phyloP scores from a whole-genome alignment of 2,329 filamentous ascomycete genomes.

The Trichoderma asperellum region DNA sequence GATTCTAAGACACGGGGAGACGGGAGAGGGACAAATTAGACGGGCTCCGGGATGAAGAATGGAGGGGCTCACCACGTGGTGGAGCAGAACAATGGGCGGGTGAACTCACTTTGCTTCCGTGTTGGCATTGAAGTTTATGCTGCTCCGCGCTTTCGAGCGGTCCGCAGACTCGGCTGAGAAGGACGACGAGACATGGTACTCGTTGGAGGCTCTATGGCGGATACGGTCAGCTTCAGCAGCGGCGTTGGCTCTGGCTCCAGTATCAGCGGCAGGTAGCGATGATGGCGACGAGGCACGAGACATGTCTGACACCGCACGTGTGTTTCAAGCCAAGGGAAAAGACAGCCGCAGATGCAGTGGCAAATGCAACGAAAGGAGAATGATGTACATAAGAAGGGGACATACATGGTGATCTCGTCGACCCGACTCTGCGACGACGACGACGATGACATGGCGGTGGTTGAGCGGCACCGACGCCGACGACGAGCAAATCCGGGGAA shows the following conservation, averaged over 20 bases:
- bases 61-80: slow-evolving; percentile 28
- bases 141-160: slow-evolving; percentile 39
- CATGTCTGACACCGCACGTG: not conserved
- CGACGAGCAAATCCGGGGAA: slow-evolving; percentile 29
- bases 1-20: slow-evolving; percentile 38
- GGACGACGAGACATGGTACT: slow-evolving; percentile 39
- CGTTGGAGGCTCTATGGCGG: slow-evolving; percentile 34
- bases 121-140: slow-evolving; percentile 51
- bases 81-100: not conserved
- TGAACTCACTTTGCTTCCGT: slow-evolving; percentile 50
- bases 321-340: not conserved
- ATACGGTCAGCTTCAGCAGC: slow-evolving; percentile 18
- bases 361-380: not conserved
- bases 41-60: slow-evolving; percentile 1
- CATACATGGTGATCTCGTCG: slow-evolving; percentile 38
- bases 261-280: not conserved
- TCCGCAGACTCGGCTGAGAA: slow-evolving; percentile 44
- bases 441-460: slow-evolving; percentile 32
- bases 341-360: not conserved
- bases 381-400: not conserved
- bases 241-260: not conserved
- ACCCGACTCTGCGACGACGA: slow-evolving; percentile 33
- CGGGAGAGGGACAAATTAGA: slow-evolving; percentile 17
- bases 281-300: not conserved
- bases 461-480: slow-evolving; percentile 1